Evolutionary conservation across 306 rosid genomes (phyloP), one percentile per base, ranked within the genome.

Genomic region (Luffa acutangula): DNA sequence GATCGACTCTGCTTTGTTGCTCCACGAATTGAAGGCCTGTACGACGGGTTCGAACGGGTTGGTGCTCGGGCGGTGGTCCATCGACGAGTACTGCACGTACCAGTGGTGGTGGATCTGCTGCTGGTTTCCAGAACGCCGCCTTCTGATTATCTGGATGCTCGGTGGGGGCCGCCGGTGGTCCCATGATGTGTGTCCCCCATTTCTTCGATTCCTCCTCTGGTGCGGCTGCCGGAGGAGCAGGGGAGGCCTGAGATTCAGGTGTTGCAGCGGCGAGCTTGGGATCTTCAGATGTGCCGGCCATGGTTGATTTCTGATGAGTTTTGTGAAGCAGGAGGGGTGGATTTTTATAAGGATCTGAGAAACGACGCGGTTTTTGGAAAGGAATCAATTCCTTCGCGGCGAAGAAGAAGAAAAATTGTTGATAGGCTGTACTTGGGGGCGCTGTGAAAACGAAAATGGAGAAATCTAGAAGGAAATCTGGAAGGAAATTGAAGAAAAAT

Each of bases 151-250:
- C 89, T 0, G 87, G 89, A 80, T 85, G 91, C 37, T 20, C 82
- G 9, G 14, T 42, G 2, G 91, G 91, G 51, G 75, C 60, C 36
- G 87, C 86, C 5, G 87, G 87, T 2, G 80, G 53, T 13, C 89
- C 90, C 90, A 87, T 87, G 56, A 85, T 17, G 80, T 87, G 89
- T n/a, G 87, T 88, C 2, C 89, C 91, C 82, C 85, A 88, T 82
- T 88, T 88, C 83, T 88, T 83, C 15, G 80, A 25, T 12, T 86
- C 84, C 45, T 81, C 90, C 36, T 83, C 88, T 4, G 76, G 34
- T 4, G 36, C 33, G 2, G 75, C 82, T 36, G 59, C 33, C 17
- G 70, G 62, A n/a, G 85, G 52, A 2, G 79, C 48, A 58, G 76
- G 52, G 52, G 77, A 31, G 6, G 83, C 41, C 15, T 67, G 74